Evolutionary conservation across 179 eudicot species (phyloP), one percentile per base, ranked within the genome.

Genomic region (Spinacia oleracea): DNA sequence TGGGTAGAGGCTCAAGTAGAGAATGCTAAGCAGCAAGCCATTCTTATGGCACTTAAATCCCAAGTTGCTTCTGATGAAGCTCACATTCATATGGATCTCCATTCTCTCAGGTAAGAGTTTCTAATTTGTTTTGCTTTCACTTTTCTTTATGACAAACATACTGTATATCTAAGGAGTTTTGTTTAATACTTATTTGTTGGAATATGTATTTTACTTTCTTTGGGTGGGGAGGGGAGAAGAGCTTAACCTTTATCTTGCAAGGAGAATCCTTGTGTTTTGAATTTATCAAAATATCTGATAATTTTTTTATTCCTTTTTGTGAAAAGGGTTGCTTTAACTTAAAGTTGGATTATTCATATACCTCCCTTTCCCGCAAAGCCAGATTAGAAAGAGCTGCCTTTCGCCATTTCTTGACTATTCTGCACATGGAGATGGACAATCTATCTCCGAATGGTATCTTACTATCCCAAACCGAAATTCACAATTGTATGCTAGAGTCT

Each of bases 1-100:
- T 96, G 99, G 99, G 97, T 96, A 29, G 97, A 94, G 88, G 99
- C 99, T 82, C 99, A 96, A 86, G 99, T 96, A 74, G 98, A 94
- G 82, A 96, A 94, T 87, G 94, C 98, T 72, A 96, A 96, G 88
- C 98, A 96, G 85, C 98, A 92, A 85, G 96, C 99, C 34, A 82
- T 90, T 81, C 97, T 96, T 67, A 76, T 84, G 87, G 85, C 97
- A 56, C 94, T 96, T 43, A 94, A 94, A 84, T 82, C 88, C 83
- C 99, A 96, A 89, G 97, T 94, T 78, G 86, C 96, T 74, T 90
- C 99, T 62, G 99, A 93, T 84, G 99, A 96, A 88, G 99, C 99
- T 86, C 99, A 96, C 82, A 91, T 94, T 78, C 99, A 96, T 82
- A 91, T 89, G 85, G 98, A 94, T 83, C 93, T 90, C 73, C 99